Evolutionary conservation across 148 eudicot species (phyloP).

Genomic region (Dianthus caryophyllus): DNA sequence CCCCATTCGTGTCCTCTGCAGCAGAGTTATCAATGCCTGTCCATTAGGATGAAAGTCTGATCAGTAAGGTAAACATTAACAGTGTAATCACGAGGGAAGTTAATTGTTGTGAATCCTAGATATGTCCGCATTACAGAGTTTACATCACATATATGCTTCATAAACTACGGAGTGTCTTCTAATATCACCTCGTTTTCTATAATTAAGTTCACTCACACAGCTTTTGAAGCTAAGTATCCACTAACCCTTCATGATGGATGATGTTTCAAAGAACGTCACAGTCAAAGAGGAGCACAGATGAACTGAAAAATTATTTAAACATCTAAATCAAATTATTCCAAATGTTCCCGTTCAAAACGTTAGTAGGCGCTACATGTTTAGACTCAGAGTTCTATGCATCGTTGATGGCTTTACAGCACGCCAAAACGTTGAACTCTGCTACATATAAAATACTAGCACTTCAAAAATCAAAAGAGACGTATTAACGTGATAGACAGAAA

Average conservation of each 20-base stretch:
- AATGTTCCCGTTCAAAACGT: background rate
- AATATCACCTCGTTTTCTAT: background rate
- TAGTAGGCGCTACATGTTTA: background rate
- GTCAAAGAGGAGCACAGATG: background rate
- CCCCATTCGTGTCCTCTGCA: slow-evolving; percentile 62
- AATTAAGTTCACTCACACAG: background rate
- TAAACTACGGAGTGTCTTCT: background rate
- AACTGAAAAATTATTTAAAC: background rate
- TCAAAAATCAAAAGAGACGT: slow-evolving; percentile 1
- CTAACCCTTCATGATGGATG: background rate
- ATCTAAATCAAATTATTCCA: background rate
- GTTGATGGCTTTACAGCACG: background rate
- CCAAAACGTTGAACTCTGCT: background rate
- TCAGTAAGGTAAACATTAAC: background rate
- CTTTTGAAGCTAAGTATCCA: background rate
- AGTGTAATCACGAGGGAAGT: background rate
- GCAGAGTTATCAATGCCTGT: slow-evolving; percentile 58
- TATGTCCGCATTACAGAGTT: background rate
- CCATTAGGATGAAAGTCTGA: slow-evolving; percentile 4
- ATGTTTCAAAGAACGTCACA: background rate
- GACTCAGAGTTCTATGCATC: background rate
- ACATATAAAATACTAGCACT: background rate
- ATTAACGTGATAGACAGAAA: background rate
- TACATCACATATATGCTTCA: background rate
- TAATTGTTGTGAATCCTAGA: background rate